A percentile compares a stretch with the other conserved stretches of the same genome.
Evolutionary conservation across 345 rosid genomes (phyloP).

Genomic region (Abelmoschus esculentus): DNA sequence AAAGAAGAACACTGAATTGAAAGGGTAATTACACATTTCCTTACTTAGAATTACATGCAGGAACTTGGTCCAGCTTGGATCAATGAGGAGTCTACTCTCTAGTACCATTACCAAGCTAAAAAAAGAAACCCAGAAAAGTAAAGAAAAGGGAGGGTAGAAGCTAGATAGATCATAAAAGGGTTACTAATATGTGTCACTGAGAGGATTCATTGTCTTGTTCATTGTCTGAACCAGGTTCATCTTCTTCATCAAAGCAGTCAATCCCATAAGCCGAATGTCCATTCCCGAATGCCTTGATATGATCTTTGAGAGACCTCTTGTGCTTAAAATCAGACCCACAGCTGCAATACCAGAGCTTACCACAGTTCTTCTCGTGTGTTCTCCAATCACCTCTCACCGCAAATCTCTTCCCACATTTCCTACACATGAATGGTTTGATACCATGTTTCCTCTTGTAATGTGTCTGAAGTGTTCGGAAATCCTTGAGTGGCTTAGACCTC

Average conservation of each 20-base stretch:
- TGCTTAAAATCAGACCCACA: constrained; percentile 98
- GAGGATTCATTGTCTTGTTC: constrained; percentile 49
- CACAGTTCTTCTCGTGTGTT: constrained; percentile 98
- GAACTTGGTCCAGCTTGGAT: constrained; percentile 11
- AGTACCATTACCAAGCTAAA: not conserved
- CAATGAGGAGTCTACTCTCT: too few relatives aligned
- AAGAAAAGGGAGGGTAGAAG: not conserved
- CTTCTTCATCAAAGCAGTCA: constrained; percentile 58
- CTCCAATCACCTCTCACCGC: constrained; percentile 99
- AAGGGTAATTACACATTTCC: not conserved
- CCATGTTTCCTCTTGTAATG: constrained; percentile 98
- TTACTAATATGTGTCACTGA: constrained; percentile 11
- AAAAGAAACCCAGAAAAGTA: not conserved
- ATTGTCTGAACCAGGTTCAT: constrained; percentile 67
- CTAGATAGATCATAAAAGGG: not conserved
- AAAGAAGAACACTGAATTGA: not conserved
- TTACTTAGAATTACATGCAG: not conserved
- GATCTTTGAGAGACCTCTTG: constrained; percentile 92
- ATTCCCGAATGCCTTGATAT: constrained; percentile 72
- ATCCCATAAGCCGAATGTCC: constrained; percentile 73
- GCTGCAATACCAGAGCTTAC: constrained; percentile 89
- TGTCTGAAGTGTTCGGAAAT: constrained; percentile 96
- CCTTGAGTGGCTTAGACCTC: constrained; percentile 78
- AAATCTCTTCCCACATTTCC: constrained; percentile 87
- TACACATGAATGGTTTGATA: constrained; percentile 82